Conservation (phyloP, 2,329 filamentous ascomycete genomes). For the Phoma sp. region DNA sequence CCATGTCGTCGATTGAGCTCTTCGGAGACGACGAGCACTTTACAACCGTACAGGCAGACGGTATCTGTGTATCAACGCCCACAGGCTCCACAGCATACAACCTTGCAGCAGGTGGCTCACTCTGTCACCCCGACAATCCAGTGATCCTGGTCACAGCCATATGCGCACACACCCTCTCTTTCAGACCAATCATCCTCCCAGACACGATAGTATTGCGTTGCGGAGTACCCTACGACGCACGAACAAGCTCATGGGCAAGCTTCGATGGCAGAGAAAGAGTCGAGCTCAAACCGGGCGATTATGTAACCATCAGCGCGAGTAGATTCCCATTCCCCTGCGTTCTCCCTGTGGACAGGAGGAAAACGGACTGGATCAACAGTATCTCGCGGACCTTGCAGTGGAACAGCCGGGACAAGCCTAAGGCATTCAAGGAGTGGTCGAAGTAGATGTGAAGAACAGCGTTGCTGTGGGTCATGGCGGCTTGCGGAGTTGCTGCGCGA, state of each 20-base stretch:
- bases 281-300: conserved; percentile 79
- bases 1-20: conserved; percentile 89
- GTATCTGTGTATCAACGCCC: conserved; percentile 90
- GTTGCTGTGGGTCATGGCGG: no score
- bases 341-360: conserved; percentile 69
- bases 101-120: conserved; percentile 89
- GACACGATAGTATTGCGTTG: conserved; percentile 93
- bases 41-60: conserved; percentile 90
- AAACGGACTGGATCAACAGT: conserved; percentile 82
- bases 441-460: conserved; percentile 8
- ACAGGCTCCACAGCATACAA: conserved; percentile 97
- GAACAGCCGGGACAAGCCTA: conserved; percentile 81
- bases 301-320: conserved; percentile 82
- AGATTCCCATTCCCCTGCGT: conserved; percentile 82
- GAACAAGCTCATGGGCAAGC: conserved; percentile 93
- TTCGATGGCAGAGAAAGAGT: conserved; percentile 87
- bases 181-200: conserved; percentile 93
- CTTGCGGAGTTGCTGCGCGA: no score
- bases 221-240: conserved; percentile 91
- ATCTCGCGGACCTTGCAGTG: conserved; percentile 80
- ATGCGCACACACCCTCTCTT: conserved; percentile 92
- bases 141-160: conserved; percentile 95
- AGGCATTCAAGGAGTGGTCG: conserved; percentile 51
- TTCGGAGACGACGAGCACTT: conserved; percentile 97
- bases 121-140: conserved; percentile 95